Evolutionary conservation across 495 filamentous ascomycete species (phyloP).

Genomic region (Lasiosphaeriaceae sp.): DNA sequence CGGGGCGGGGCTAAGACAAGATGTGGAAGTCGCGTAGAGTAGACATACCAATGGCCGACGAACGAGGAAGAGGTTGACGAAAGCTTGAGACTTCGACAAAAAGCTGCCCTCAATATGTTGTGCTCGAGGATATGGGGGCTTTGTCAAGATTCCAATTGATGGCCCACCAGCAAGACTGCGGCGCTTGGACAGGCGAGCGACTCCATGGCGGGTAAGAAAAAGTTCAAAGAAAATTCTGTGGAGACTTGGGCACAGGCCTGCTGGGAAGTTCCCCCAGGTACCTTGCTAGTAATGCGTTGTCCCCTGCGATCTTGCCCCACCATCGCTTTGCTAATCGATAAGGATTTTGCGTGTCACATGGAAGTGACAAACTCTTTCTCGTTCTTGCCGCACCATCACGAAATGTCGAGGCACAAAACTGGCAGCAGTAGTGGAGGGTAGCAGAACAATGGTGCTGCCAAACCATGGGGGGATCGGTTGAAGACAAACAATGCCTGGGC

Average conservation of each 20-base stretch:
- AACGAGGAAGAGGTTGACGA: background rate
- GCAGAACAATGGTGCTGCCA: too few relatives aligned
- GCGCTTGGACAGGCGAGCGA: background rate
- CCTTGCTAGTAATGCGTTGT: constrained; percentile 3
- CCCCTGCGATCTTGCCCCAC: background rate
- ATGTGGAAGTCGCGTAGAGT: background rate
- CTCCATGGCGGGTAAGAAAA: constrained; percentile 23
- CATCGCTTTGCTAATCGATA: background rate
- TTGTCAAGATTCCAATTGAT: constrained; percentile 4
- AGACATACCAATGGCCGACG: background rate
- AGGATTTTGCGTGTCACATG: background rate
- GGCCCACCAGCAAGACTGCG: constrained; percentile 1
- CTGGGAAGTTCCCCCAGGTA: constrained; percentile 13
- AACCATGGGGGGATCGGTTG: too few relatives aligned
- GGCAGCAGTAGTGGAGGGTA: too few relatives aligned
- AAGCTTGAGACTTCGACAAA: background rate
- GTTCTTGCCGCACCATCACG: too few relatives aligned
- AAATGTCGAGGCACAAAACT: too few relatives aligned
- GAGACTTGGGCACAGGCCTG: constrained; percentile 17
- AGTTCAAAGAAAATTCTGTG: constrained; percentile 32
- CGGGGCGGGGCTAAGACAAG: constrained; percentile 7
- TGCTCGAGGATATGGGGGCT: background rate
- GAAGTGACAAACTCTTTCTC: too few relatives aligned
- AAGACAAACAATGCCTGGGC: too few relatives aligned
- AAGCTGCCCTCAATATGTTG: background rate